Percentiles rank a stretch among this genome's conserved stretches.
Evolutionary conservation across 1,284 basidiomycete genomes (phyloP).

Genomic region (Paramarasmius palmivorus): DNA sequence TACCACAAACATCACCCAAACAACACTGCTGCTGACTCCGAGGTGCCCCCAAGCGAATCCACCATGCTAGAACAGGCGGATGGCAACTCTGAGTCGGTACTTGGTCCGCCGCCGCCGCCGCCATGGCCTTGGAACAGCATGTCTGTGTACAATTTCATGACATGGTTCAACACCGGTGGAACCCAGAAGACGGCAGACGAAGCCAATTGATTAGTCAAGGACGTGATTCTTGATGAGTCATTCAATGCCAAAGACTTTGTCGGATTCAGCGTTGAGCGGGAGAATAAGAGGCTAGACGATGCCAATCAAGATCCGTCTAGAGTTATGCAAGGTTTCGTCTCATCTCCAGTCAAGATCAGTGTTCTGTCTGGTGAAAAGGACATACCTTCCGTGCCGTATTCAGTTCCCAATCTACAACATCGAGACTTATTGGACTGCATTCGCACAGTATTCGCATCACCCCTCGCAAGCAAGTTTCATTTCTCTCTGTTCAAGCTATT

Average conservation of each 20-base stretch:
- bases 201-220: slow-evolving; percentile 6
- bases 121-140: not conserved
- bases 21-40: too few species aligned
- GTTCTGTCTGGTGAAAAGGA: not conserved
- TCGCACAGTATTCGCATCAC: slow-evolving; percentile 23
- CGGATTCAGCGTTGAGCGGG: slow-evolving; percentile 2
- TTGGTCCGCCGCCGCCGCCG: too few species aligned
- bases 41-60: too few species aligned
- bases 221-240: slow-evolving; percentile 13
- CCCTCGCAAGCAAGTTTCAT: slow-evolving; percentile 26
- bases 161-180: slow-evolving; percentile 3
- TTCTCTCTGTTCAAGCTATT: slow-evolving; percentile 30
- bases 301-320: not conserved
- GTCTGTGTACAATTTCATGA: slow-evolving; percentile 7
- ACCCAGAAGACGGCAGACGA: not conserved
- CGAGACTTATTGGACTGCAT: slow-evolving; percentile 27
- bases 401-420: slow-evolving; percentile 28
- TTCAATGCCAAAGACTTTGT: slow-evolving; percentile 16
- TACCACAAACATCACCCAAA: too few species aligned
- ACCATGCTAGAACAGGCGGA: too few species aligned
- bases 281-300: not conserved
- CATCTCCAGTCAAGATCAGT: slow-evolving; percentile 1
- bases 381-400: slow-evolving; percentile 12
- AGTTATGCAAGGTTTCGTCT: not conserved
- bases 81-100: too few species aligned